Conservation (phyloP, 768 basidiomycete species). For the Panellus pusillus region DNA sequence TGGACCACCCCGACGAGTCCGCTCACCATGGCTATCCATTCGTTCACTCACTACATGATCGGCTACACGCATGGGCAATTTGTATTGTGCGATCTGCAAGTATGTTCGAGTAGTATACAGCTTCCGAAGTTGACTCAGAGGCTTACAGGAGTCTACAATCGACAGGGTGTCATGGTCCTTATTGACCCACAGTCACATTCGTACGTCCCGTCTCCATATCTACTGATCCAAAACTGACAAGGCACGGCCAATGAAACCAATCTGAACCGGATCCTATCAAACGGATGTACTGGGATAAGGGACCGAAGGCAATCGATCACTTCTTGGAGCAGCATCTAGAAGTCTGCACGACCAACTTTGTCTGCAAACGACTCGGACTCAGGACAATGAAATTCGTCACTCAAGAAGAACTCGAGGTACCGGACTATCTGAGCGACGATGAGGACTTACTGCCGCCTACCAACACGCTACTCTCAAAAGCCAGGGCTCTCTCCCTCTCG, state of each 20-base stretch:
- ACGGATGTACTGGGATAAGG: constrained; percentile 9
- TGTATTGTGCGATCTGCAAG: constrained; percentile 14
- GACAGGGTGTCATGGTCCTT: constrained; percentile 3
- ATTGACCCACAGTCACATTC: constrained; percentile 12
- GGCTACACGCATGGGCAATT: not conserved
- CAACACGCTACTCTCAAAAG: too few species aligned
- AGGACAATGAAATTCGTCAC: not conserved
- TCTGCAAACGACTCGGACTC: constrained; percentile 1
- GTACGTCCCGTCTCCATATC: too few species aligned
- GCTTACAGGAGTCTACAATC: constrained; percentile 1
- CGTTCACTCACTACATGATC: constrained; percentile 20
- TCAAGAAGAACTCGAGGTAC: not conserved
- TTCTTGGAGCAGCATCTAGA: constrained; percentile 11
- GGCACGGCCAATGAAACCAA: too few species aligned
- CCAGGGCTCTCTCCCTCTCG: too few species aligned
- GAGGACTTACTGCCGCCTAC: too few species aligned
- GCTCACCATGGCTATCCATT: constrained; percentile 22
- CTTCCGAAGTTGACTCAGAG: not conserved
- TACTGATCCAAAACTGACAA: too few species aligned
- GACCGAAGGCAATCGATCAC: constrained; percentile 1
- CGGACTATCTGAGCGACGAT: too few species aligned
- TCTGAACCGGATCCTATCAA: too few species aligned
- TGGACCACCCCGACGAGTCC: not conserved
- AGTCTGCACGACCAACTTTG: constrained; percentile 1
- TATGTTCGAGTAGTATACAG: not conserved